Evolutionary conservation across 2,329 filamentous ascomycete species (phyloP), one percentile per base, ranked within the genome.

Genomic region (Colletotrichum chlorophyti): DNA sequence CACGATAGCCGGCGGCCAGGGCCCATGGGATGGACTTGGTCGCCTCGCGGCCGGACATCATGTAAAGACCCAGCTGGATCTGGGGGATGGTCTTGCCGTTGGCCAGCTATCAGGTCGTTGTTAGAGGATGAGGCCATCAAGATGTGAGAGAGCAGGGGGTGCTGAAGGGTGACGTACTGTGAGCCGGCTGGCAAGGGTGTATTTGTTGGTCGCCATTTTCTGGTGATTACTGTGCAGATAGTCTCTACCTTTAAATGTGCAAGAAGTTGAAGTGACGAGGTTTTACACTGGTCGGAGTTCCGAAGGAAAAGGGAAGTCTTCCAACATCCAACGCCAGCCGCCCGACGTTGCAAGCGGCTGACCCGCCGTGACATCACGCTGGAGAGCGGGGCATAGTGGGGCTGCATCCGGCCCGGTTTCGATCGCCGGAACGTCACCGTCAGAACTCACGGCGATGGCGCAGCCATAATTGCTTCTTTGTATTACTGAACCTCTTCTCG

Each of bases 41-140:
- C 15, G 85, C 86, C 67, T 91, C 86, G 23, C 70, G 70, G 2
- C 87, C 84, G 4, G 81, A 83, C 71, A 89, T 90, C 75, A 89
- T 79, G 74, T 92, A 93, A 10, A 92, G 84, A 5, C 90, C 90
- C 1, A 92, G 82, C 64, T 92, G 89, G 64, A 92, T 85, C 65
- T 83, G 84, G 12, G 90, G 90, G 73, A 91, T 91, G 12, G 78
- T 77, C 53, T 83, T 74, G 68, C 87, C 86, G 77, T 90, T 90
- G 65, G 83, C 73, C 53, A 90, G 82, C 79, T 86, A 63, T 9
- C 2, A 2, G 6, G 19, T 9, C 10, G 26, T 15, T 19, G 27
- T 54, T 17, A 49, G 37, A 19, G 8, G 2, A 21, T 19, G 46
- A 11, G 26, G n/a, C 24, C 3, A n/a, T n/a, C n/a, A n/a, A n/a